Evolutionary conservation across 768 basidiomycete species (phyloP).

Genomic region (Macrolepiota dolichaula): DNA sequence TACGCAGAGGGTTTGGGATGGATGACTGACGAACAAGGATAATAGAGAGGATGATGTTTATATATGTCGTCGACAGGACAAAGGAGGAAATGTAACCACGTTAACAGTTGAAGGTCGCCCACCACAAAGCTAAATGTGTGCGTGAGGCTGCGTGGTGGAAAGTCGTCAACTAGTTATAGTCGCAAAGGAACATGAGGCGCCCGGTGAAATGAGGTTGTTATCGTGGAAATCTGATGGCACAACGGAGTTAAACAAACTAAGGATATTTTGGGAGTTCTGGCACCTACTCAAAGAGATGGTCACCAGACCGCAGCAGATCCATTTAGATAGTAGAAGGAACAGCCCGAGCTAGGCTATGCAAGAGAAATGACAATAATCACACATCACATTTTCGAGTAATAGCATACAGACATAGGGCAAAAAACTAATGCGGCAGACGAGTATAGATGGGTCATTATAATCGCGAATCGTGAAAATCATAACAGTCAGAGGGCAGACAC

Average conservation of each 20-base stretch:
- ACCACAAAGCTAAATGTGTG: constrained; percentile 7
- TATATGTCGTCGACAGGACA: not conserved
- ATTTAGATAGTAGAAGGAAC: not conserved
- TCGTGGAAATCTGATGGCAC: constrained; percentile 9
- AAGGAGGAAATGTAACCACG: not conserved
- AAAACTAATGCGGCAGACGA: constrained; percentile 7
- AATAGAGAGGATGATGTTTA: constrained; percentile 5
- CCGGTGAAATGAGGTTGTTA: constrained; percentile 2
- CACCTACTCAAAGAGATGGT: not conserved
- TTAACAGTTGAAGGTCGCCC: constrained; percentile 9
- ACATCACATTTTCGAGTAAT: not conserved
- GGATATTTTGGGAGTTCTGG: not conserved
- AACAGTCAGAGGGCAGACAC: constrained; percentile 18
- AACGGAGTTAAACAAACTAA: constrained; percentile 2
- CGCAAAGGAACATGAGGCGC: not conserved
- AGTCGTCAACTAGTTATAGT: constrained; percentile 10
- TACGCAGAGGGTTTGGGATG: not conserved
- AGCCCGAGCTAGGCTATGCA: not conserved
- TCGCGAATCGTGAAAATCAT: not conserved
- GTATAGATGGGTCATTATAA: constrained; percentile 4
- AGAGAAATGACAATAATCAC: constrained; percentile 1
- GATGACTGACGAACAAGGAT: no score
- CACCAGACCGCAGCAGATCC: not conserved
- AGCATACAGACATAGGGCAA: constrained; percentile 4
- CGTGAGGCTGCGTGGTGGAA: constrained; percentile 7